phyloP scores from a whole-genome alignment of 108 stramenopile species.

The Conticribra weissflogii region DNA sequence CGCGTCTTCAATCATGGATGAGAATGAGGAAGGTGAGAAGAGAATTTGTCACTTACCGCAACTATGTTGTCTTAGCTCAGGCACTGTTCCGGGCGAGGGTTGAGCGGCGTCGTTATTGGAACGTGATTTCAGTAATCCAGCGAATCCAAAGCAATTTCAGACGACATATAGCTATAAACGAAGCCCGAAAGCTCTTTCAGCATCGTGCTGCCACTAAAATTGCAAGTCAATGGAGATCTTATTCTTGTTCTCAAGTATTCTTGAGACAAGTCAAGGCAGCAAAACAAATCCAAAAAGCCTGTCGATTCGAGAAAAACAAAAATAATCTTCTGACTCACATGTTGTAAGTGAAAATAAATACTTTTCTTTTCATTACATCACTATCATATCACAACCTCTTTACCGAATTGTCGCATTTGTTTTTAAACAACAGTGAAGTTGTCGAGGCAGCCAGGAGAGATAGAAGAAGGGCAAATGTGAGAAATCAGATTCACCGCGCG shows the following conservation, averaged over 20 bases:
- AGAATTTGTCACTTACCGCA: neutral
- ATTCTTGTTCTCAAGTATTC: neutral
- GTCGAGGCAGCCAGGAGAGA: neutral
- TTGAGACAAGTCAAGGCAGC: neutral
- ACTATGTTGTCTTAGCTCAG: neutral
- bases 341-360: too few species aligned
- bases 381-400: too few species aligned
- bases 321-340: neutral
- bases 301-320: neutral
- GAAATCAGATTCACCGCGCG: neutral
- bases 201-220: neutral
- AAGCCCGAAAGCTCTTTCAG: neutral
- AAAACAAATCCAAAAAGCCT: neutral
- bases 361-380: too few species aligned
- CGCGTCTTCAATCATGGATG: neutral
- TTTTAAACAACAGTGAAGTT: too few species aligned
- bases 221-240: neutral
- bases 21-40: neutral
- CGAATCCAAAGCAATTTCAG: neutral
- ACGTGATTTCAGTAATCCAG: neutral
- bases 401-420: too few species aligned
- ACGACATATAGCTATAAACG: neutral
- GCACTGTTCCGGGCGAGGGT: neutral
- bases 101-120: neutral
- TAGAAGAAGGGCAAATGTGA: neutral